Conservation (phyloP, 1,284 basidiomycete species). For the Ganoderma boninense region DNA sequence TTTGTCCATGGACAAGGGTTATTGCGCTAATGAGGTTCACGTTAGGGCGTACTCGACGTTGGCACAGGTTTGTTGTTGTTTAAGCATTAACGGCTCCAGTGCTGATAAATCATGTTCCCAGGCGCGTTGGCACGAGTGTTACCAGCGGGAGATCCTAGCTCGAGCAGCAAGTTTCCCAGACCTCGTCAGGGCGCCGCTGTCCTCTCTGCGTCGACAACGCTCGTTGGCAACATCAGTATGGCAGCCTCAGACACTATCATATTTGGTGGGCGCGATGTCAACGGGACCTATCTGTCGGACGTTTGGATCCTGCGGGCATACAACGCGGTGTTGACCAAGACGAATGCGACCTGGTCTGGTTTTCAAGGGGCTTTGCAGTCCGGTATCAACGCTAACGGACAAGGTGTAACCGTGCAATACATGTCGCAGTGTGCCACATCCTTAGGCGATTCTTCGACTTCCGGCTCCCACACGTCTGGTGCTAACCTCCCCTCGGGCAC, state of each 20-base stretch:
- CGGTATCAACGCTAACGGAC: constrained; percentile 68
- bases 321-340: constrained; percentile 60
- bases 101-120: constrained; percentile 28
- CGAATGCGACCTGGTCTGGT: constrained; percentile 65
- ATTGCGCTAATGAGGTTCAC: constrained; percentile 1
- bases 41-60: constrained; percentile 67
- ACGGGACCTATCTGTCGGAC: constrained; percentile 73
- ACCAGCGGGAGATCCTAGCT: constrained; percentile 76
- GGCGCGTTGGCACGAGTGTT: constrained; percentile 78
- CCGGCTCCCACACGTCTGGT: constrained; percentile 28
- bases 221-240: constrained; percentile 62
- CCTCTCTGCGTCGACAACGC: constrained; percentile 57
- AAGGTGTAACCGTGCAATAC: constrained; percentile 70
- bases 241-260: constrained; percentile 77
- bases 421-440: constrained; percentile 64
- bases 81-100: too few relatives aligned
- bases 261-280: constrained; percentile 75
- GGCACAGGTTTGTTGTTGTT: constrained; percentile 41
- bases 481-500: not conserved
- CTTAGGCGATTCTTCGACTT: constrained; percentile 34
- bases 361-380: constrained; percentile 65
- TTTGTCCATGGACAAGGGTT: not conserved
- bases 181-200: constrained; percentile 77
- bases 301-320: constrained; percentile 82
- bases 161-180: constrained; percentile 56